Evolutionary conservation across 129 eudicot species (phyloP).

Genomic region (Flaveria bidentis): DNA sequence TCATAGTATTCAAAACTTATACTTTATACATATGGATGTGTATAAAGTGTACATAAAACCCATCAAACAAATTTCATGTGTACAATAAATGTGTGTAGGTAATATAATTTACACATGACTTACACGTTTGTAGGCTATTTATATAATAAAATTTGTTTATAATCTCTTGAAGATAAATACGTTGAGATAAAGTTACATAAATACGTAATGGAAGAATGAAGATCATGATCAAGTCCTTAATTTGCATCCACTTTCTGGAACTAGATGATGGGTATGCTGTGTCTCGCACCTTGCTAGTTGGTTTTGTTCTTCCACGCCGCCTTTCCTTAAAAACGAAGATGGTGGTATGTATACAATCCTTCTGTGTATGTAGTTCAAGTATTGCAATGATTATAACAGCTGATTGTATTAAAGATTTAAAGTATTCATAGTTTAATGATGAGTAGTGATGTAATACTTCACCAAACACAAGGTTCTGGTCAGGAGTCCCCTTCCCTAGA

Average conservation of each 20-base stretch:
- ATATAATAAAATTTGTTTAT: no score
- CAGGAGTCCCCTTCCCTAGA: conserved; percentile 22
- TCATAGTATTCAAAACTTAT: no score
- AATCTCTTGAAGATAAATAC: no score
- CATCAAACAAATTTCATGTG: no score
- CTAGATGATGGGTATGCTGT: neutral
- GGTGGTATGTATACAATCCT: neutral
- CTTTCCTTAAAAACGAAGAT: no score
- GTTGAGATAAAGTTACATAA: neutral
- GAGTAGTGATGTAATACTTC: neutral
- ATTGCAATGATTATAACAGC: neutral
- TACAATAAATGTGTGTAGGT: no score
- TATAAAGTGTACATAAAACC: no score
- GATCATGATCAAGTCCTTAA: neutral
- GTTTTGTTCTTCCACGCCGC: no score
- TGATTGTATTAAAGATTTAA: neutral
- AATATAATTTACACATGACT: no score
- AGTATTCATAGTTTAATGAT: neutral
- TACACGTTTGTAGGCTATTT: no score
- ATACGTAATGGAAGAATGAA: neutral
- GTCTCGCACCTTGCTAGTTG: no score
- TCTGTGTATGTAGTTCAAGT: neutral
- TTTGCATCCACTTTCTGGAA: neutral
- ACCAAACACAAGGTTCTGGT: neutral
- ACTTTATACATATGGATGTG: no score